Evolutionary conservation across 805 yeast species (phyloP).

Genomic region (Saccharomycopsis lassenensis): DNA sequence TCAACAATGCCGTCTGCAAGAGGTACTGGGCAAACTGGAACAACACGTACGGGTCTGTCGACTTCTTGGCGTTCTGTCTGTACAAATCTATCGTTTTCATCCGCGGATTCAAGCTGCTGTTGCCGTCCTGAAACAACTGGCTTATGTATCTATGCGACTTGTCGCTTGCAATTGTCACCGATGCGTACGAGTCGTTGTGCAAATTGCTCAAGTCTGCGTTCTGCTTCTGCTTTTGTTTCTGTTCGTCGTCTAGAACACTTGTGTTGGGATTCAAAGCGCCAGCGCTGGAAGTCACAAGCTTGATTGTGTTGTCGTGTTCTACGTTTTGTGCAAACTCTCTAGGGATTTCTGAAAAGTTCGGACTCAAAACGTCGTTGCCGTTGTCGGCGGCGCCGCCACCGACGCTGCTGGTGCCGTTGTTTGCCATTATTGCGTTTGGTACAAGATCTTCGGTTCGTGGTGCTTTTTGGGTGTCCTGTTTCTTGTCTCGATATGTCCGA

Average conservation of each 20-base stretch:
- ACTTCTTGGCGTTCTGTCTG: slow-evolving; percentile 71
- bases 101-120: slow-evolving; percentile 49
- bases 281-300: slow-evolving; percentile 6
- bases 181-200: neutral
- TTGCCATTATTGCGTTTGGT: no score
- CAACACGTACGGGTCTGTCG: slow-evolving; percentile 76
- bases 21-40: slow-evolving; percentile 87
- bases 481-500: no score
- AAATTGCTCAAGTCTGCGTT: slow-evolving; percentile 25
- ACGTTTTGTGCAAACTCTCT: neutral
- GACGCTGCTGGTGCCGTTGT: no score
- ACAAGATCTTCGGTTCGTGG: no score
- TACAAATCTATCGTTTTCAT: slow-evolving; percentile 80
- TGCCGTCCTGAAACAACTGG: slow-evolving; percentile 42
- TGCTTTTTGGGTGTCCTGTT: no score
- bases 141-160: slow-evolving; percentile 41
- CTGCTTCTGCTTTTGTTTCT: slow-evolving; percentile 29
- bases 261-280: slow-evolving; percentile 2
- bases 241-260: slow-evolving; percentile 1
- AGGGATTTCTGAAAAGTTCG: slow-evolving; percentile 10
- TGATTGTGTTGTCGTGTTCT: neutral
- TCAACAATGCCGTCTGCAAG: slow-evolving; percentile 70
- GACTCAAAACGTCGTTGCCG: slow-evolving; percentile 6
- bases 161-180: slow-evolving; percentile 23
- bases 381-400: no score